Base-by-base conservation (phyloP, 2,329 filamentous ascomycete genomes). In the Fusarium drepaniforme region DNA sequence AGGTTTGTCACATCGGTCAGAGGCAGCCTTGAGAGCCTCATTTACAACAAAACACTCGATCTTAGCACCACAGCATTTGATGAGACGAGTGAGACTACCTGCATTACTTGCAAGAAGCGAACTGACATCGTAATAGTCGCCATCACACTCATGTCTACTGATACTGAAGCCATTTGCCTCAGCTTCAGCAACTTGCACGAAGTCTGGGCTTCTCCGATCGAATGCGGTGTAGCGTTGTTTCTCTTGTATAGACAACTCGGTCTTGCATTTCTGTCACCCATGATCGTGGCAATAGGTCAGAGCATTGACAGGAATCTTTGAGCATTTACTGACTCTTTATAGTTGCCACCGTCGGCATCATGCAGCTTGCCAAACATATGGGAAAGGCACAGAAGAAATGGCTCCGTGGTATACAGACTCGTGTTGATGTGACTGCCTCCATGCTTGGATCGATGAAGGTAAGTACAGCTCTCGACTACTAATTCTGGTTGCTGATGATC, bases 391-490 rank as follows among this genome's bases (percentile, higher is more conserved):
- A 72, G 13, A 72, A 64, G 35, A 51, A 5, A 42, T 72, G 70
- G 70, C 13, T 72, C n/a, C 63, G 70, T 28, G 68, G 67, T 9
- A 72, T 71, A 7, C 70, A 72, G 51, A 71, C 67, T 15, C 67
- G 70, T 1, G 62, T 72, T 18, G 70, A 72, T 35, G 67, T 71
- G 9, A 72, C 67, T 35, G 63, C 70, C 8, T 72, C 70, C 3
- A 67, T 71, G 57, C 38, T 72, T 4, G 53, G 67, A 11, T 72
- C 70, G 3, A 71, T 72, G 70, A 72, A 72, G 44, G 69, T 70
- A 38, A 4, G 56, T 42, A 21, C 8, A 37, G 8, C 3, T 38
- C 23, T 8, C 35, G 4, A 6, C 5, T 11, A 2, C 1, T 11
- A 0, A 12, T 2, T 30, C 1, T 25, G 4, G 1, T 18, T 15